Conservation (phyloP, 805 yeast species). For the Zygosaccharomyces lentus region DNA sequence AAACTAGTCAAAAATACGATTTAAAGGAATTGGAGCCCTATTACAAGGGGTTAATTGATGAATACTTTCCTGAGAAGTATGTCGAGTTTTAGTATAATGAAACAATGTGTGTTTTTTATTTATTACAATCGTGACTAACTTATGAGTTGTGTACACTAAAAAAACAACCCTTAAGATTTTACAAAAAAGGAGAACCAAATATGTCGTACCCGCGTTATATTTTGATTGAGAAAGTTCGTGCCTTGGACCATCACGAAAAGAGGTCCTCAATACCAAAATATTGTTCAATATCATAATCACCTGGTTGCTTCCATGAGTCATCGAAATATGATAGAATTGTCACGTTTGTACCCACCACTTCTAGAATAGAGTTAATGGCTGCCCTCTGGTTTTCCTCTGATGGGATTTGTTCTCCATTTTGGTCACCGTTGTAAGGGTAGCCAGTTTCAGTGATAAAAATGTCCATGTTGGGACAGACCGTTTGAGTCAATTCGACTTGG, state of each 20-base stretch:
- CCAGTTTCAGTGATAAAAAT: conserved; percentile 82
- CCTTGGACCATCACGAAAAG: not conserved
- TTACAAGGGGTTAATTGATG: conserved; percentile 60
- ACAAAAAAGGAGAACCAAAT: conserved; percentile 1
- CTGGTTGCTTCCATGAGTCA: conserved; percentile 85
- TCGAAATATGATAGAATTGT: conserved; percentile 76
- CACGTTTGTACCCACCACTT: conserved; percentile 52
- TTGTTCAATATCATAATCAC: conserved; percentile 81
- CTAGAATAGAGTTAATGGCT: conserved; percentile 63
- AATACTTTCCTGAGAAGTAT: conserved; percentile 54
- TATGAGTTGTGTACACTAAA: not conserved
- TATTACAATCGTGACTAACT: conserved; percentile 3
- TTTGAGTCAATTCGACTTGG: conserved; percentile 53
- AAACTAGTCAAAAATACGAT: conserved; percentile 47
- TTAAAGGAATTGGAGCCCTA: conserved; percentile 52
- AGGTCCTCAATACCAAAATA: conserved; percentile 63
- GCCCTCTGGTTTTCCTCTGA: conserved; percentile 59
- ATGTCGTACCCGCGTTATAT: conserved; percentile 4
- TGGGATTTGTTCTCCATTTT: conserved; percentile 74
- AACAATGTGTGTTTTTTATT: not conserved
- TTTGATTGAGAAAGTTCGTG: not conserved
- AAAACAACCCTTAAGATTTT: not conserved
- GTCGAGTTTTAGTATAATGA: conserved; percentile 46
- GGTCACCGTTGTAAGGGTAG: conserved; percentile 70
- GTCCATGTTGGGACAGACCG: conserved; percentile 50